These are phyloP conservation scores for Schizophyllum amplum DNA, from an alignment of 1,284 basidiomycete genomes.

Conservation along the genomic window DNA sequence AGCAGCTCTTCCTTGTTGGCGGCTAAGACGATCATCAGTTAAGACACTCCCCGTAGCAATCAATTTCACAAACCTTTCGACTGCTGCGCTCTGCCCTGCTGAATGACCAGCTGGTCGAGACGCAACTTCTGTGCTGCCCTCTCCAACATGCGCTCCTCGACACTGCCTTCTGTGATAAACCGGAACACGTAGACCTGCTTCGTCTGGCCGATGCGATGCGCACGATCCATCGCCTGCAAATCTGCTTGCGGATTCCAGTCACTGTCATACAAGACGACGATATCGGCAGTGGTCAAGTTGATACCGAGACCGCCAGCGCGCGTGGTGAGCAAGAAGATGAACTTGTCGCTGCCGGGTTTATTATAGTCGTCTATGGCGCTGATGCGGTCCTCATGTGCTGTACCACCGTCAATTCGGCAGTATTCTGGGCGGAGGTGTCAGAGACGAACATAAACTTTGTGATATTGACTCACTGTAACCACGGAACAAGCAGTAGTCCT, in stretches of 20 bases:
- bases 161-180: conserved; percentile 94
- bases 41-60: not conserved
- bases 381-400: conserved; percentile 95
- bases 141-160: conserved; percentile 97
- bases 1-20: conserved; percentile 95
- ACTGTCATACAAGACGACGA: conserved; percentile 96
- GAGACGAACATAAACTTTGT: not conserved
- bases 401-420: conserved; percentile 94
- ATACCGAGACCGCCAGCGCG: conserved; percentile 98
- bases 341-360: conserved; percentile 90
- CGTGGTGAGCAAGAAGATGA: conserved; percentile 95
- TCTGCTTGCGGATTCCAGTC: conserved; percentile 99
- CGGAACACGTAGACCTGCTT: conserved; percentile 99
- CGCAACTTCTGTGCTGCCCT: conserved; percentile 95
- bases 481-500: conserved; percentile 96
- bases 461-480: conserved; percentile 57
- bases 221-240: conserved; percentile 98
- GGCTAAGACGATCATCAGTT: conserved; percentile 32
- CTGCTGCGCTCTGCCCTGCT: conserved; percentile 80
- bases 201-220: conserved; percentile 97
- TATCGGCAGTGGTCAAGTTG: conserved; percentile 92
- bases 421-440: conserved; percentile 55
- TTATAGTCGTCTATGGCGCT: conserved; percentile 97
- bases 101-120: conserved; percentile 95
- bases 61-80: conserved; percentile 42